Percentiles rank a stretch among this genome's conserved stretches.
These are phyloP conservation scores for Acacia acuminata DNA, from an alignment of 306 rosid species.

Conservation along the genomic window DNA sequence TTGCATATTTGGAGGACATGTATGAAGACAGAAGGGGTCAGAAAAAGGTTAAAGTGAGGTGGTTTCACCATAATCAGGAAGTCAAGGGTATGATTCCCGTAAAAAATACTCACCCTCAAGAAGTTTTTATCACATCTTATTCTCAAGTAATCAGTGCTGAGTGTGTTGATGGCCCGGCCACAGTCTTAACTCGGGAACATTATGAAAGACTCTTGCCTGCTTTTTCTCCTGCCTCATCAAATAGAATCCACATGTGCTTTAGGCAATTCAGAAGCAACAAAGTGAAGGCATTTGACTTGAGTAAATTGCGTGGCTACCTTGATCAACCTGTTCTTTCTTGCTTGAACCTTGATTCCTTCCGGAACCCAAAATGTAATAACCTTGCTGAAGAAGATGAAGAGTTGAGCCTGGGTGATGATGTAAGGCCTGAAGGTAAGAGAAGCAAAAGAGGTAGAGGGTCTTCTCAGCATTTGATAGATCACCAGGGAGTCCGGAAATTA, in stretches of 20 bases:
- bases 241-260: conserved; percentile 76
- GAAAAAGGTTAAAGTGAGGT: conserved; percentile 92
- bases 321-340: conserved; percentile 80
- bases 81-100: conserved; percentile 75
- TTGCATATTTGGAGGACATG: conserved; percentile 97
- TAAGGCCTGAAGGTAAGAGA: conserved; percentile 72
- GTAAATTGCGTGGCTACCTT: conserved; percentile 81
- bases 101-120: conserved; percentile 86
- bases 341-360: conserved; percentile 55
- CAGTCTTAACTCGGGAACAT: conserved; percentile 83
- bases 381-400: conserved; percentile 65
- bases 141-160: conserved; percentile 96
- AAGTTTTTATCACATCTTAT: conserved; percentile 90
- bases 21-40: conserved; percentile 94
- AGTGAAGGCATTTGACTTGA: conserved; percentile 87
- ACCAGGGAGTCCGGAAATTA: conserved; percentile 54
- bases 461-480: conserved; percentile 43
- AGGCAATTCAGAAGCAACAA: conserved; percentile 88
- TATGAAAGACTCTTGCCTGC: conserved; percentile 66
- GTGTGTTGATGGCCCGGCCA: conserved; percentile 93
- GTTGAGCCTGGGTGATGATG: conserved; percentile 50
- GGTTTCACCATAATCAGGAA: conserved; percentile 98
- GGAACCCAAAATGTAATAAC: conserved; percentile 40
- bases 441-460: conserved; percentile 58
- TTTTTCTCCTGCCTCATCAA: conserved; percentile 60